Conservation (phyloP, 2,329 filamentous ascomycete species). For the Fusarium vanettenii region DNA sequence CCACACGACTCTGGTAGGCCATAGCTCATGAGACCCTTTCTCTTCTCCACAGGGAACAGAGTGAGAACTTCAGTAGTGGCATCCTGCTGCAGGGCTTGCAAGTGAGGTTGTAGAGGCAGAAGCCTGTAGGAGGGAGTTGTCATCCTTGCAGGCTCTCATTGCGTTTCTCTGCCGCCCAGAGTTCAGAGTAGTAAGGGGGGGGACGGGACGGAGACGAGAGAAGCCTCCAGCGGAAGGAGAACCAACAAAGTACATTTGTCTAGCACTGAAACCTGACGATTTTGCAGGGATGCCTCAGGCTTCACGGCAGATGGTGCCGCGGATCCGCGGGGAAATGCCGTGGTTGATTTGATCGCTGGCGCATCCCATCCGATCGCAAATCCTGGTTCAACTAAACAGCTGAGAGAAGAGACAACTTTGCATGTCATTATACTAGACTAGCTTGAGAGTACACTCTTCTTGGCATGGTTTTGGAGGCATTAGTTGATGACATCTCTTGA, state of each 20-base stretch:
- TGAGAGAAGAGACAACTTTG: conserved; percentile 36
- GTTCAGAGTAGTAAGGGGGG: background rate
- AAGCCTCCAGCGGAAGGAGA: conserved; percentile 6
- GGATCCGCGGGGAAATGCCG: conserved; percentile 31
- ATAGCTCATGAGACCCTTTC: conserved; percentile 39
- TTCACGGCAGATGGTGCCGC: conserved; percentile 33
- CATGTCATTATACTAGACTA: conserved; percentile 11
- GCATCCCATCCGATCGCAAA: conserved; percentile 24
- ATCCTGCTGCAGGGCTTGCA: conserved; percentile 41
- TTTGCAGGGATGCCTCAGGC: conserved; percentile 38
- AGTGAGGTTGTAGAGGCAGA: conserved; percentile 34
- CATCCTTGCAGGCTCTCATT: conserved; percentile 36
- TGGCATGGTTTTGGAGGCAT: conserved; percentile 4
- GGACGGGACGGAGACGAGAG: conserved; percentile 8
- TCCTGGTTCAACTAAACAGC: background rate
- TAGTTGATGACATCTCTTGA: background rate
- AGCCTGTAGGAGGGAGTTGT: conserved; percentile 41
- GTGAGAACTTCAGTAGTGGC: conserved; percentile 42
- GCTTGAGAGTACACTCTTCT: conserved; percentile 28
- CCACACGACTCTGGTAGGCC: conserved; percentile 40
- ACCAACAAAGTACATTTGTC: conserved; percentile 13
- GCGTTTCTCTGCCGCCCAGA: conserved; percentile 22
- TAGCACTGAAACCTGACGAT: conserved; percentile 22
- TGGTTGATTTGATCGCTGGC: conserved; percentile 25
- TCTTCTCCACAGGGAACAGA: conserved; percentile 40